These are phyloP conservation scores for Castanea sativa DNA, from an alignment of 306 rosid genomes.

Conservation along the genomic window DNA sequence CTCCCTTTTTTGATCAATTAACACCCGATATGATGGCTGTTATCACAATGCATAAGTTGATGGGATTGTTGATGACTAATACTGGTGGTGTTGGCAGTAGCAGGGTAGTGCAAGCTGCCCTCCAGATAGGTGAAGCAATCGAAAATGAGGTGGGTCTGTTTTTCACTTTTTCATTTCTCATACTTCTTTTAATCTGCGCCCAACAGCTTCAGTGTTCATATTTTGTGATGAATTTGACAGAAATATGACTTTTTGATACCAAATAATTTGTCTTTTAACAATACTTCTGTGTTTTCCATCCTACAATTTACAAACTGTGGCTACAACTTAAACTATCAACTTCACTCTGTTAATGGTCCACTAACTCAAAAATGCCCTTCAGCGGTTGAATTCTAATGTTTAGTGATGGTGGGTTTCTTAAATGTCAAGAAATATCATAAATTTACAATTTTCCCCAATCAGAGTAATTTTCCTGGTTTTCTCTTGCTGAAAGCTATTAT, in stretches of 20 bases:
- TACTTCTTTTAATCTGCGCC: not conserved
- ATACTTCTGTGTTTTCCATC: not conserved
- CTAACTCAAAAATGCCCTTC: not conserved
- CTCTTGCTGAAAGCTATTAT: conserved; percentile 2
- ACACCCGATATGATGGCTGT: conserved; percentile 90
- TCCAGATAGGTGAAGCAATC: conserved; percentile 82
- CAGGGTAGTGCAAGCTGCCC: conserved; percentile 76
- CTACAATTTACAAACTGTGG: not conserved
- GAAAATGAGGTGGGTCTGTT: conserved; percentile 71
- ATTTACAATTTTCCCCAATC: not conserved
- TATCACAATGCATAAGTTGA: conserved; percentile 88
- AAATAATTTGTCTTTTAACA: not conserved
- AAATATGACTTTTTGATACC: not conserved
- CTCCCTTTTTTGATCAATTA: conserved; percentile 50
- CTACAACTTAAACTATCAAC: not conserved
- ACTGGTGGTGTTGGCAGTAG: conserved; percentile 54
- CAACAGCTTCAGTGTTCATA: not conserved
- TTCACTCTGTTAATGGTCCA: not conserved
- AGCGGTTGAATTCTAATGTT: not conserved
- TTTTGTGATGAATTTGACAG: not conserved
- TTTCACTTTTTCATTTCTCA: conserved; percentile 2
- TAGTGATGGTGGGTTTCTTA: not conserved
- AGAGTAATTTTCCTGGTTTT: conserved; percentile 15
- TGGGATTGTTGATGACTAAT: conserved; percentile 88
- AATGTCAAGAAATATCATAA: not conserved